phyloP scores from a whole-genome alignment of 768 basidiomycete genomes.

The Kwoniella newhampshirensis region DNA sequence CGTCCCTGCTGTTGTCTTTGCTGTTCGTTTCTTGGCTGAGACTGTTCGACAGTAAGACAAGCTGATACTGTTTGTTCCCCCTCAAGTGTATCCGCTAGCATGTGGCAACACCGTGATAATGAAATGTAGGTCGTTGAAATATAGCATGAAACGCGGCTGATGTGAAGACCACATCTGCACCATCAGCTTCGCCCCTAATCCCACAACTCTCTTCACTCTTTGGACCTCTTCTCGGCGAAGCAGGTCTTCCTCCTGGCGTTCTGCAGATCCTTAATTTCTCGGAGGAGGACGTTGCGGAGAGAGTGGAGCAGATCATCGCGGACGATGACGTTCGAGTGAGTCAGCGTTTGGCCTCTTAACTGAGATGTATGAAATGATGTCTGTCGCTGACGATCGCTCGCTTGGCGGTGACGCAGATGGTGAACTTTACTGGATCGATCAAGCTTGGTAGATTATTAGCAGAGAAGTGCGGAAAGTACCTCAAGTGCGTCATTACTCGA shows the following conservation, averaged over 20 bases:
- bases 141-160: too few species aligned
- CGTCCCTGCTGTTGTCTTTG: conserved; percentile 3
- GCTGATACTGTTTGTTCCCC: background rate
- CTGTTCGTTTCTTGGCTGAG: background rate
- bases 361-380: conserved; percentile 1
- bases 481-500: conserved; percentile 44
- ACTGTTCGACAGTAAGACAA: background rate
- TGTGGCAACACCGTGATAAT: conserved; percentile 55
- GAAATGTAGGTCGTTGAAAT: conserved; percentile 30
- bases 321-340: conserved; percentile 32
- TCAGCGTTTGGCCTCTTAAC: background rate
- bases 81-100: conserved; percentile 52
- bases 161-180: background rate
- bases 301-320: conserved; percentile 38
- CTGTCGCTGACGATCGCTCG: background rate
- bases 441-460: conserved; percentile 51
- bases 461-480: conserved; percentile 48
- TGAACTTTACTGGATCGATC: conserved; percentile 58
- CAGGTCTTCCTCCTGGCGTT: conserved; percentile 64
- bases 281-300: conserved; percentile 24
- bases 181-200: conserved; percentile 46
- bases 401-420: conserved; percentile 26
- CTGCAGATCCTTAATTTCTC: conserved; percentile 56
- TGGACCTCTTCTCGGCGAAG: conserved; percentile 55
- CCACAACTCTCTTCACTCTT: conserved; percentile 51